Conservation (phyloP, 495 filamentous ascomycete species). For the Neurospora tetrasperma region DNA sequence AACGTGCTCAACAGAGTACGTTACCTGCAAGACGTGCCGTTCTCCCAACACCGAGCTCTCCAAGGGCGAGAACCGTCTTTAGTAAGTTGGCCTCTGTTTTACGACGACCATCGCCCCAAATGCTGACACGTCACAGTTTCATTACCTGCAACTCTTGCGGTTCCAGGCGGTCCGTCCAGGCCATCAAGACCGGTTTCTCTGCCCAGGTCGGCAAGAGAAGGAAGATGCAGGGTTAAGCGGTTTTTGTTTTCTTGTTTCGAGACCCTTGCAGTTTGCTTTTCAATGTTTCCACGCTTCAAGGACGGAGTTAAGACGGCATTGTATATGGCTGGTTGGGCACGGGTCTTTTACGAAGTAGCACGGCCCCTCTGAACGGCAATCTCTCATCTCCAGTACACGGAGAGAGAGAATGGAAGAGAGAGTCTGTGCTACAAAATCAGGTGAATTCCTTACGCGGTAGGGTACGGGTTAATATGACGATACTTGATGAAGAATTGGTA, state of each 20-base stretch:
- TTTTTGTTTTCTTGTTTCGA: slow-evolving; percentile 1
- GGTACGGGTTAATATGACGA: not conserved
- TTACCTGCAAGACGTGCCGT: slow-evolving; percentile 96
- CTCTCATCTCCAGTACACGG: not conserved
- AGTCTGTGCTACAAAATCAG: slow-evolving; percentile 1
- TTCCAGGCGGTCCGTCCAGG: slow-evolving; percentile 79
- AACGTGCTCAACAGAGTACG: slow-evolving; percentile 61
- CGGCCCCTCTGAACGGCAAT: not conserved
- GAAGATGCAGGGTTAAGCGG: slow-evolving; percentile 38
- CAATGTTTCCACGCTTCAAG: not conserved
- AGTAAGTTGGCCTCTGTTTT: slow-evolving; percentile 35
- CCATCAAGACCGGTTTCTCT: slow-evolving; percentile 99
- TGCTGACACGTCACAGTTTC: slow-evolving; percentile 21
- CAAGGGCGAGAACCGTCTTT: slow-evolving; percentile 94
- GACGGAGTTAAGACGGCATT: slow-evolving; percentile 8
- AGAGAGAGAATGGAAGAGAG: not conserved
- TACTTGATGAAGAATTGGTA: slow-evolving; percentile 1
- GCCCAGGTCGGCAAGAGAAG: slow-evolving; percentile 95
- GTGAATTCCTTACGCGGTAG: slow-evolving; percentile 1
- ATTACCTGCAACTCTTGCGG: slow-evolving; percentile 62
- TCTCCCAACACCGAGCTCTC: slow-evolving; percentile 90
- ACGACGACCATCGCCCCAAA: slow-evolving; percentile 53
- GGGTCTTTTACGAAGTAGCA: slow-evolving; percentile 2
- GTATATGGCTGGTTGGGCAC: slow-evolving; percentile 1
- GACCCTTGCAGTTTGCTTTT: slow-evolving; percentile 6